Base-by-base conservation (phyloP, 352 stramenopile species). In the Pythium brassicae region DNA sequence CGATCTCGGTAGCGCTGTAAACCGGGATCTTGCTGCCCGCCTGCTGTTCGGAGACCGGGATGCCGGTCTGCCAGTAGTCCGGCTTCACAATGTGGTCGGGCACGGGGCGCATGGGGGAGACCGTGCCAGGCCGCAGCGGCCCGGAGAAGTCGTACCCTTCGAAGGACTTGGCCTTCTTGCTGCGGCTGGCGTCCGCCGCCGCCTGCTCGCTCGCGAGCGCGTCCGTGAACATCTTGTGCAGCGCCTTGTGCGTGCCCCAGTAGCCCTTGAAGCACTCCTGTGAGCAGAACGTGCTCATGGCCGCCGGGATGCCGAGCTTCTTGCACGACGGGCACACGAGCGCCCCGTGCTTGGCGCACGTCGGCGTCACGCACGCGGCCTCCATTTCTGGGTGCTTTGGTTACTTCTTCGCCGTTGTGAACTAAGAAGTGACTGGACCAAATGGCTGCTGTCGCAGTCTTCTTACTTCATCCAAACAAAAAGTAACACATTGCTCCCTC, bases 251-350 rank as follows among this genome's bases (percentile, higher is more conserved):
- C 44, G 81, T 71, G 19, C 70, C 66, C 83, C 97, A 99, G 73
- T 98, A 96, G 32, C 64, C 65, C 72, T 98, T 98, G 73, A 99
- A 99, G 70, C 97, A 99, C 17, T 89, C 71, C 78, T 99, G 94
- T 48, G 75, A 86, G 78, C 92, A 98, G 73, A 98, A 98, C 32
- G 72, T 86, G 72, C 80, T 92, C 72, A 90, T 89, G 57, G 78
- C 74, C 20, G 78, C 54, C 22, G 88, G 89, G 40, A 97, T 83
- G 40, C 83, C 85, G 26, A 97, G 68, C 70, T 95, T 96, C 68
- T 93, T 92, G 77, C 91, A 97, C 17, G 85, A 96, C 25, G 92
- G 92, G 59, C 92, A 98, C 51, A 83, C 69, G 66, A 97, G 89
- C 59, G 80, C 74, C 48, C 86, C 88, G 53, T 68, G 72, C 72